phyloP scores from a whole-genome alignment of 2,329 filamentous ascomycete genomes.

The Scorias spongiosa region DNA sequence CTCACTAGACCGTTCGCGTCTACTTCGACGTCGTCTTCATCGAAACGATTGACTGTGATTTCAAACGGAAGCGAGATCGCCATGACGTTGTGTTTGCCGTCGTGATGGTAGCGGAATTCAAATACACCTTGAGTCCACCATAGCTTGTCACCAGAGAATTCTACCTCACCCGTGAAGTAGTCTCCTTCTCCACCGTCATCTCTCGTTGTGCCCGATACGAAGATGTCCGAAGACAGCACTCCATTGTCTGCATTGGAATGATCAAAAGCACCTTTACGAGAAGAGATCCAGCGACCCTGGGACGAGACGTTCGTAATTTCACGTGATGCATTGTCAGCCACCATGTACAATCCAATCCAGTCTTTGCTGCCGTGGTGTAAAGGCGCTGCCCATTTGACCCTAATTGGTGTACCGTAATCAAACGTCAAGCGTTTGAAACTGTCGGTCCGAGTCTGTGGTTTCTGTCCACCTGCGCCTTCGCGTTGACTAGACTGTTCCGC shows the following conservation, averaged over 20 bases:
- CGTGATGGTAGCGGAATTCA: constrained; percentile 93
- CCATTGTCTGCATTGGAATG: constrained; percentile 59
- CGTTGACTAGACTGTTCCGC: constrained; percentile 48
- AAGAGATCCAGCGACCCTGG: constrained; percentile 78
- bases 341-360: constrained; percentile 93
- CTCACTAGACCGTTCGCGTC: constrained; percentile 48
- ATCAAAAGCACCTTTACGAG: constrained; percentile 62
- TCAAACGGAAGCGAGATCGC: constrained; percentile 87
- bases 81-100: constrained; percentile 85
- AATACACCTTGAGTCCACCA: constrained; percentile 97
- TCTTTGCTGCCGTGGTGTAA: constrained; percentile 77
- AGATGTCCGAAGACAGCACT: constrained; percentile 54
- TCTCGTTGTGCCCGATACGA: constrained; percentile 30
- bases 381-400: constrained; percentile 80
- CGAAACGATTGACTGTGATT: constrained; percentile 67
- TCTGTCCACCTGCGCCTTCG: constrained; percentile 55
- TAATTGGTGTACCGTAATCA: constrained; percentile 81
- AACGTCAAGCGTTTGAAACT: constrained; percentile 62
- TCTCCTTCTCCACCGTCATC: constrained; percentile 38
- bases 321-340: constrained; percentile 79
- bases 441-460: constrained; percentile 44
- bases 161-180: constrained; percentile 62
- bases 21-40: constrained; percentile 48
- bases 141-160: constrained; percentile 82
- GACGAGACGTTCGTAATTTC: constrained; percentile 73